phyloP scores from a whole-genome alignment of 169 alveolate genomes.

The Babesia sp. region DNA sequence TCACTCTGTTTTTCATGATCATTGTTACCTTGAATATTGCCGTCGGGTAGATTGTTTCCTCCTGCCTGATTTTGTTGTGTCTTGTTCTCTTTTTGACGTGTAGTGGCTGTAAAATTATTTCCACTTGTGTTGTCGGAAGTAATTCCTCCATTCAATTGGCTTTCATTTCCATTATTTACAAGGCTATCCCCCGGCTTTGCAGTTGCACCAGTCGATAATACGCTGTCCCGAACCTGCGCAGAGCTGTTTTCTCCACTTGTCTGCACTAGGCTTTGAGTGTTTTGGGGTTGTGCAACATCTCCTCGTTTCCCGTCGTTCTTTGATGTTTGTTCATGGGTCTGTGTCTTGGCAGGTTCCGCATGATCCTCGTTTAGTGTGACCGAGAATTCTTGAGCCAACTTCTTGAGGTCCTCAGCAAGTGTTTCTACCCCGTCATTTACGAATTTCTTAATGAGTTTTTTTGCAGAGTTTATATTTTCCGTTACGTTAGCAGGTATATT shows the following conservation, averaged over 20 bases:
- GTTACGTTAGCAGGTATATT: background rate
- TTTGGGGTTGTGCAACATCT: background rate
- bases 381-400: conserved; percentile 28
- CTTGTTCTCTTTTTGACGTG: too few species aligned
- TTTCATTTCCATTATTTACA: too few species aligned
- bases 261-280: background rate
- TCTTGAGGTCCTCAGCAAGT: conserved; percentile 9
- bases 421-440: conserved; percentile 50
- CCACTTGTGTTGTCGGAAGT: too few species aligned
- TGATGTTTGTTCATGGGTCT: background rate
- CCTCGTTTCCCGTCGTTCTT: background rate
- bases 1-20: conserved; percentile 1
- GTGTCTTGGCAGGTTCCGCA: background rate
- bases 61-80: too few species aligned
- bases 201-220: too few species aligned
- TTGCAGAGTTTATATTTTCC: background rate
- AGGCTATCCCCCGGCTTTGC: too few species aligned
- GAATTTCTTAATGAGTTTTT: conserved; percentile 24
- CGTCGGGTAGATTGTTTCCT: too few species aligned
- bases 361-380: background rate
- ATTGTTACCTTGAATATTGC: background rate
- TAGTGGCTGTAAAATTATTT: too few species aligned
- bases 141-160: too few species aligned
- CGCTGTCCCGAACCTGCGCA: too few species aligned
- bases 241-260: too few species aligned